Percentiles rank a stretch among this genome's conserved stretches.
phyloP scores from a whole-genome alignment of 495 filamentous ascomycete species.

The Entonaema liquescens region DNA sequence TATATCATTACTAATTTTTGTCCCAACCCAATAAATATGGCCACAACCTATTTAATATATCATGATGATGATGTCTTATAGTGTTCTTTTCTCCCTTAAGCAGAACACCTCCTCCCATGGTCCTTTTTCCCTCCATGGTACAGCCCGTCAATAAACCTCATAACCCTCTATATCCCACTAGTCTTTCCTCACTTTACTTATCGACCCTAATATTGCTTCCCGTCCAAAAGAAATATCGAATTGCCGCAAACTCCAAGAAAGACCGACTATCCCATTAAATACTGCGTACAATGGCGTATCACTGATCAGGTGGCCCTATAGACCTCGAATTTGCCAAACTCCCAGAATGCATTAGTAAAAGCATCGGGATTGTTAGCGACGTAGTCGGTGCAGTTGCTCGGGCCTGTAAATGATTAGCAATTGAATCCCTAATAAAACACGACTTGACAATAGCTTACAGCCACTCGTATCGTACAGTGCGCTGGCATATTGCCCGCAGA shows the following conservation, averaged over 20 bases:
- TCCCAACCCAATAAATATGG: not conserved
- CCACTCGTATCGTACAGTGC: slow-evolving; percentile 51
- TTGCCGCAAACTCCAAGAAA: slow-evolving; percentile 32
- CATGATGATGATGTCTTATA: not conserved
- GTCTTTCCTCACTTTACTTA: not conserved
- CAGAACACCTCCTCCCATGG: not conserved
- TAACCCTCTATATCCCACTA: slow-evolving; percentile 6
- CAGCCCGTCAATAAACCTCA: not conserved
- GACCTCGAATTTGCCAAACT: slow-evolving; percentile 70
- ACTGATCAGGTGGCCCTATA: slow-evolving; percentile 53
- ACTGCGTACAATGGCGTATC: not conserved
- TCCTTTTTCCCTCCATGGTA: not conserved
- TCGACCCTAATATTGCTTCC: not conserved
- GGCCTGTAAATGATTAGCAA: slow-evolving; percentile 46
- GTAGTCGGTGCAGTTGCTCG: slow-evolving; percentile 65
- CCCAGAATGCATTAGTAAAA: slow-evolving; percentile 72
- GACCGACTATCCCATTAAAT: slow-evolving; percentile 13
- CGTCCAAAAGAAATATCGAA: not conserved
- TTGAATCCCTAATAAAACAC: slow-evolving; percentile 5
- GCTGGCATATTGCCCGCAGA: slow-evolving; percentile 74
- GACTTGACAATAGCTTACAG: slow-evolving; percentile 51
- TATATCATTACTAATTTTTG: slow-evolving; percentile 2
- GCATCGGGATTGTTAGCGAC: slow-evolving; percentile 69
- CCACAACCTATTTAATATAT: slow-evolving; percentile 6
- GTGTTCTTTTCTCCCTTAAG: not conserved